Evolutionary conservation across 2,329 filamentous ascomycete species (phyloP).

Genomic region (Fusarium irregulare): DNA sequence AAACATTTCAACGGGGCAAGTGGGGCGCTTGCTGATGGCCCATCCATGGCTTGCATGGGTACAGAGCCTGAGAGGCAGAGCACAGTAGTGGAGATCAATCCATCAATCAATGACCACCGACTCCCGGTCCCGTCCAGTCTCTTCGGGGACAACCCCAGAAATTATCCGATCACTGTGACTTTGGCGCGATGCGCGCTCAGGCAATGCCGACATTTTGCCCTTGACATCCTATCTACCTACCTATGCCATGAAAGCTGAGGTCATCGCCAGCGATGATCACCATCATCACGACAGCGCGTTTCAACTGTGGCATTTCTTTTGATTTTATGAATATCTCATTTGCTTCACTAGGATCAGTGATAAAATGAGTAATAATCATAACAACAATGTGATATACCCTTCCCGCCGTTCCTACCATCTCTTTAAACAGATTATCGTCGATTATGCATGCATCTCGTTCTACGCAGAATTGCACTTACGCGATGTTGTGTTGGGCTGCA

Average conservation of each 20-base stretch:
- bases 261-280: constrained; percentile 24
- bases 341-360: neutral
- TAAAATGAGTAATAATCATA: neutral
- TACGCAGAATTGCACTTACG: constrained; percentile 4
- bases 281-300: constrained; percentile 16
- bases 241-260: constrained; percentile 22
- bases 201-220: constrained; percentile 26
- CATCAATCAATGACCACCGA: neutral
- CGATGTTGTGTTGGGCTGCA: constrained; percentile 9
- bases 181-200: constrained; percentile 19
- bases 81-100: neutral
- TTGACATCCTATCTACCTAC: constrained; percentile 11
- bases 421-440: constrained; percentile 4
- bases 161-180: constrained; percentile 19
- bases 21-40: constrained; percentile 5
- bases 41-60: too few relatives aligned
- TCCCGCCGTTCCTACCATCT: neutral
- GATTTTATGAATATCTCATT: neutral
- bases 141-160: constrained; percentile 5
- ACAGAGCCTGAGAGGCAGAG: too few relatives aligned
- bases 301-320: constrained; percentile 1
- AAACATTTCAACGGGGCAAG: neutral
- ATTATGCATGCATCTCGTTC: neutral
- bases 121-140: neutral
- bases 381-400: neutral